Percentiles rank a stretch among this genome's conserved stretches.
Evolutionary conservation across 371 early-diverging fungal genomes (phyloP).

Genomic region (Blakeslea trispora): DNA sequence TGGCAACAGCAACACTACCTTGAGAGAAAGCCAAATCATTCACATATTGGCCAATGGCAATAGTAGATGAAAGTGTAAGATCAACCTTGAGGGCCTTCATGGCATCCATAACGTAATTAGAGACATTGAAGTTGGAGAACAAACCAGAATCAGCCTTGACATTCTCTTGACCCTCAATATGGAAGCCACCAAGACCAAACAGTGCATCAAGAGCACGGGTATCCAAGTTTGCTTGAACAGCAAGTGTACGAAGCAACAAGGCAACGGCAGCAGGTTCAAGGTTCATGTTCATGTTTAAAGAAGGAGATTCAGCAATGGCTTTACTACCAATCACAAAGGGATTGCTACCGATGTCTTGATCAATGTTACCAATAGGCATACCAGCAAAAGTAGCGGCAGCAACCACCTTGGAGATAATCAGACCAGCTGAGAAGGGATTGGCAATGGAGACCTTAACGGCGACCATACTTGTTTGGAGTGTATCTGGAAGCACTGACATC

Average conservation of each 20-base stretch:
- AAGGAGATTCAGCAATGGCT: constrained; percentile 31
- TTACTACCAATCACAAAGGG: constrained; percentile 45
- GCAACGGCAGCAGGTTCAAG: constrained; percentile 49
- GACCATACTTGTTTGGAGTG: constrained; percentile 47
- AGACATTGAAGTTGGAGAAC: constrained; percentile 52
- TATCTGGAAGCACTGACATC: constrained; percentile 47
- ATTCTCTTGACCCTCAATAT: constrained; percentile 37
- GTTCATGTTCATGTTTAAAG: constrained; percentile 44
- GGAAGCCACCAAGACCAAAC: constrained; percentile 50
- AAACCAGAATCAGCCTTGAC: constrained; percentile 42
- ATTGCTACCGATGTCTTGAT: constrained; percentile 48
- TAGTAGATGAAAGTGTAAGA: constrained; percentile 50
- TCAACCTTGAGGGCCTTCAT: constrained; percentile 56
- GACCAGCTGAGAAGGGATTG: constrained; percentile 58
- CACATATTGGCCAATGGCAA: constrained; percentile 55
- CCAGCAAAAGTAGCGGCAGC: constrained; percentile 52
- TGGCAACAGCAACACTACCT: constrained; percentile 42
- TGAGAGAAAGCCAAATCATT: constrained; percentile 52
- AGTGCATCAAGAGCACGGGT: constrained; percentile 52
- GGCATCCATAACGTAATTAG: constrained; percentile 51
- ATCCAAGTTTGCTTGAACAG: constrained; percentile 48
- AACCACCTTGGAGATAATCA: constrained; percentile 52
- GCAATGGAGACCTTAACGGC: constrained; percentile 54
- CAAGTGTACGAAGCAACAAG: constrained; percentile 50
- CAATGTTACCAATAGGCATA: constrained; percentile 55